Base-by-base conservation (phyloP, 768 basidiomycete genomes). In the Agaricus blazei region DNA sequence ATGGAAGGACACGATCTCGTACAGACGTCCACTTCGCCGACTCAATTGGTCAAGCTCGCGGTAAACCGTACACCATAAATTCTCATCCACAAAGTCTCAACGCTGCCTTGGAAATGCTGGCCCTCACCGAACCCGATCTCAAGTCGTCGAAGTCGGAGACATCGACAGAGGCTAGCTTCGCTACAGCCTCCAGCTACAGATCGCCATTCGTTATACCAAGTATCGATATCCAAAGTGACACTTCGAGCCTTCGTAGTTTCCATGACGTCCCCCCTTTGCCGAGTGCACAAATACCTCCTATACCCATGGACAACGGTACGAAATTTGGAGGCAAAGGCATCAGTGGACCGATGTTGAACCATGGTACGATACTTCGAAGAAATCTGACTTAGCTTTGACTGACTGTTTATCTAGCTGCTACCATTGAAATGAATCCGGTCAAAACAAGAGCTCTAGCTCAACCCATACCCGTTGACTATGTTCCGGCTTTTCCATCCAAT, bases 351-450 rank as follows among this genome's bases (percentile, higher is more conserved):
- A 80, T 89, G 23, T 74, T 83, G 23, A 87, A 93, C 64, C 78
- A 81, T 65, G 82, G 90, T 88, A 58, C 56, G 78, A 67, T 11
- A 23, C 9, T 51, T 48, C 57, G 38, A 50, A 31, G n/a, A 34
- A 8, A 34, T 3, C 1, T 34, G 37, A 15, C 8, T 7, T 34
- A 4, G 46, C 36, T 51, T 29, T 54, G 9, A 55, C 43, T 54
- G 9, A 55, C 43, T 54, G 23, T 11, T 36, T 29, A 23, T 37
- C 38, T 52, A 82, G 90, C 82, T 65, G 87, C 87, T 14, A 87
- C 85, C 1, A 63, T 82, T 62, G 77, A 84, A 54, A 81, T 93
- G 81, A 88, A 83, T 60, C 90, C 90, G 36, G 80, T 90, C 24
- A 86, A 85, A 71, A 79, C 83, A 62, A 76, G 85, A 43, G 74